A percentile compares a stretch with the other conserved stretches of the same genome.
Conservation (phyloP, 225 moss, liverwort and hornwort species). For the Pseudisothecium myosuroides region DNA sequence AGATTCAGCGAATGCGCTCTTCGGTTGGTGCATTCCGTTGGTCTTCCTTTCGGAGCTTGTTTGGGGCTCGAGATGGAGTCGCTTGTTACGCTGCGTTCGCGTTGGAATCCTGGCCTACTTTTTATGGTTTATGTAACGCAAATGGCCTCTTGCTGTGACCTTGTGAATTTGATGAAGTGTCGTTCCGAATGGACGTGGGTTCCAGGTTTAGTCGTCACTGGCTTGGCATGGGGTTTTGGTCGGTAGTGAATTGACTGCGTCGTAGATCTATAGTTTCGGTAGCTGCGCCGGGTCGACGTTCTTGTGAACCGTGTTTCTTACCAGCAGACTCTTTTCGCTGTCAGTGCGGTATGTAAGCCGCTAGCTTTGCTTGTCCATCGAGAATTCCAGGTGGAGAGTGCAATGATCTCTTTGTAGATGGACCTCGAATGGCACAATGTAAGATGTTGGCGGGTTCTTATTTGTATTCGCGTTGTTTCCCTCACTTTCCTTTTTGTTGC, state of each 20-base stretch:
- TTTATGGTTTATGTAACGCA: neutral
- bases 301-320: neutral
- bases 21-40: neutral
- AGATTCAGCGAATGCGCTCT: neutral
- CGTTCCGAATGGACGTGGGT: neutral
- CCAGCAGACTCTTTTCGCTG: neutral
- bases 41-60: neutral
- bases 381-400: neutral
- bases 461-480: neutral
- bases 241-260: neutral
- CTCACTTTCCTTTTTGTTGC: neutral
- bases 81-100: neutral
- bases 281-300: neutral
- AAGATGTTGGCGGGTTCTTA: neutral
- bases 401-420: neutral
- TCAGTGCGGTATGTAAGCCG: neutral
- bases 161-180: neutral
- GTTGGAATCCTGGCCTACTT: neutral
- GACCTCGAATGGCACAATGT: neutral
- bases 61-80: neutral
- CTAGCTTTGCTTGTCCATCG: neutral
- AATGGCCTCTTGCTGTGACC: neutral
- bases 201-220: neutral
- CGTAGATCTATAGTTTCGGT: neutral
- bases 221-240: neutral